phyloP scores from a whole-genome alignment of 1,284 basidiomycete species.

The Ganoderma lingzhi region DNA sequence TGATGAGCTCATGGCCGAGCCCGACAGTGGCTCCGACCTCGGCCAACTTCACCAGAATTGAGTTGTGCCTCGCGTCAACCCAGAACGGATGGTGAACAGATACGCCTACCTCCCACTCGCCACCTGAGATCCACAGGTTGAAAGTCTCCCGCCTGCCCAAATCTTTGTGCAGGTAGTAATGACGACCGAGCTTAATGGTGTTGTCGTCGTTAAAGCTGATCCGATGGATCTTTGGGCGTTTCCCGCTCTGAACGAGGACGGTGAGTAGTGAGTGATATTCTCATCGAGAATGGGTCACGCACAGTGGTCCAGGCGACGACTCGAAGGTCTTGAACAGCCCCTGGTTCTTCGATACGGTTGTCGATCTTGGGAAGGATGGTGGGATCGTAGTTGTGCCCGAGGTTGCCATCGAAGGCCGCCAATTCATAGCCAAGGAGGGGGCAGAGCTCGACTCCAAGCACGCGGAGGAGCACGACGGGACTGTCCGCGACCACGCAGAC shows the following conservation, averaged over 20 bases:
- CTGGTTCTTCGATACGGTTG: not conserved
- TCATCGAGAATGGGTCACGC: not conserved
- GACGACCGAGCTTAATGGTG: not conserved
- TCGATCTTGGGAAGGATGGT: not conserved
- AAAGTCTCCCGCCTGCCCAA: not conserved
- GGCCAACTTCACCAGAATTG: not conserved
- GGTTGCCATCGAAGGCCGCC: not conserved
- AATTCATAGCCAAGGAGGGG: not conserved
- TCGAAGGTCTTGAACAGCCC: not conserved
- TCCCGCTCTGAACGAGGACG: not conserved
- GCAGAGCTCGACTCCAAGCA: not conserved
- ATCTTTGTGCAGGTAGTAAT: not conserved
- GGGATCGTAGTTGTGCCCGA: not conserved
- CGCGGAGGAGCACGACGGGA: not conserved
- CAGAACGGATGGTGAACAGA: not conserved
- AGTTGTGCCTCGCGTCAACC: not conserved
- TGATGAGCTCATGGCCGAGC: not conserved
- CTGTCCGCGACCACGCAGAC: not conserved
- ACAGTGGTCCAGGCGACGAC: not conserved
- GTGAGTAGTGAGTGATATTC: too few species aligned
- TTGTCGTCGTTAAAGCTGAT: not conserved
- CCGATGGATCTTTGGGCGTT: not conserved
- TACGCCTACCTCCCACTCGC: not conserved
- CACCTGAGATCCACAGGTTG: not conserved
- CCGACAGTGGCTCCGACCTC: not conserved